Conservation (phyloP, 2,329 filamentous ascomycete genomes). For the Fusarium sp. region DNA sequence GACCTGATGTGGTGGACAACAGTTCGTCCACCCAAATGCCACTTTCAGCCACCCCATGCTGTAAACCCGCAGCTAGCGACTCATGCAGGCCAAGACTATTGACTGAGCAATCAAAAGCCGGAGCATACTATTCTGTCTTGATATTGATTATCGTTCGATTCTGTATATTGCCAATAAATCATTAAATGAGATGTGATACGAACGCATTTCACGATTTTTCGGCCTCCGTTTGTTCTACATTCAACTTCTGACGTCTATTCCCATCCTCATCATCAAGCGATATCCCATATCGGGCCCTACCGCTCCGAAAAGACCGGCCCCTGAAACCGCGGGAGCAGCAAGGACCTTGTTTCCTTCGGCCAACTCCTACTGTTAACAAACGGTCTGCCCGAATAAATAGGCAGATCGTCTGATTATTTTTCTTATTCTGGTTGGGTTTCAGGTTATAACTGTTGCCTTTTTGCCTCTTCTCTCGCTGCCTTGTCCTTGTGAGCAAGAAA, state of each 20-base stretch:
- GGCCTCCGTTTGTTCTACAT: not conserved
- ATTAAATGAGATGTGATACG: slow-evolving; percentile 11
- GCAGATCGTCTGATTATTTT: slow-evolving; percentile 4
- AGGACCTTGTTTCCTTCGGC: not conserved
- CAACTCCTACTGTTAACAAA: not conserved
- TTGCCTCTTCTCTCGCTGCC: not conserved
- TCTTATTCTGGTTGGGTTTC: slow-evolving; percentile 26
- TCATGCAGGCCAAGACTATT: slow-evolving; percentile 31
- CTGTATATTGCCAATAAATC: slow-evolving; percentile 18
- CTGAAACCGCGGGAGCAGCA: slow-evolving; percentile 20
- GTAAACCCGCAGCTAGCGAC: slow-evolving; percentile 22
- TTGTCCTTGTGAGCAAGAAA: slow-evolving; percentile 1
- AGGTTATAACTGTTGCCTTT: slow-evolving; percentile 17
- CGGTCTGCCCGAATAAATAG: slow-evolving; percentile 2
- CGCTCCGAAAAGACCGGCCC: slow-evolving; percentile 5
- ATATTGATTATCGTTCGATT: slow-evolving; percentile 8
- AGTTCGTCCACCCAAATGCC: slow-evolving; percentile 8
- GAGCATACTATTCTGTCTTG: not conserved
- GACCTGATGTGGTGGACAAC: slow-evolving; percentile 18
- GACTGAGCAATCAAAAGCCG: slow-evolving; percentile 8
- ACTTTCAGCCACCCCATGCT: slow-evolving; percentile 15
- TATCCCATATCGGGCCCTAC: slow-evolving; percentile 1
- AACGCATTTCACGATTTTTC: not conserved
- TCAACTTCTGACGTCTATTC: not conserved
- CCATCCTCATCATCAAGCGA: not conserved